Conservation (phyloP, 2,329 filamentous ascomycete species). For the Colletotrichum tropicale region DNA sequence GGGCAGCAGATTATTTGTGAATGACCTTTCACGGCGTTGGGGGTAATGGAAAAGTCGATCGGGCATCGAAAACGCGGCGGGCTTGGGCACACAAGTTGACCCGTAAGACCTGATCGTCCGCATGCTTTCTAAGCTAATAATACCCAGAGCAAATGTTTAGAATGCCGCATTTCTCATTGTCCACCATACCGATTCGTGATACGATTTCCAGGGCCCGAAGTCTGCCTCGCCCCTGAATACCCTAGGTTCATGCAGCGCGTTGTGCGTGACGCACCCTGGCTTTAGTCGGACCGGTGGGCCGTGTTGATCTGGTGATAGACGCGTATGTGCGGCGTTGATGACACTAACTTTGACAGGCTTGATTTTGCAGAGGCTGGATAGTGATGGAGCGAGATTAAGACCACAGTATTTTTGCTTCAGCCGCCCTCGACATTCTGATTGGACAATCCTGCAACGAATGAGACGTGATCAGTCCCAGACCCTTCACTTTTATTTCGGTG, state of each 20-base stretch:
- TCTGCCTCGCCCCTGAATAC: background rate
- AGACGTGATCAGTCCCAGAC: background rate
- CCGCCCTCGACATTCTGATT: background rate
- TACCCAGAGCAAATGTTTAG: background rate
- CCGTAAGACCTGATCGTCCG: constrained; percentile 13
- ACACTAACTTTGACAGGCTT: background rate
- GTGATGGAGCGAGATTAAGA: background rate
- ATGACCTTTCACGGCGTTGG: constrained; percentile 12
- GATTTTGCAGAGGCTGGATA: background rate
- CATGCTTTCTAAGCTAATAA: constrained; percentile 15
- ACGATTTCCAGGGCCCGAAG: background rate
- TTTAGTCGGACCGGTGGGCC: background rate
- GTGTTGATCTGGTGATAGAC: background rate
- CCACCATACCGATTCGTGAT: background rate
- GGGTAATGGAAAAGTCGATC: constrained; percentile 9
- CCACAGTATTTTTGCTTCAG: background rate
- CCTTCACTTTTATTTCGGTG: background rate
- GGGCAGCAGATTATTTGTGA: background rate
- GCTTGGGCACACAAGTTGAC: constrained; percentile 9
- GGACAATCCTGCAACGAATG: background rate
- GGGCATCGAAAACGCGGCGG: background rate
- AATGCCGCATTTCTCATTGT: background rate
- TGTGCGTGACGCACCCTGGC: background rate
- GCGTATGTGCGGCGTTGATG: background rate
- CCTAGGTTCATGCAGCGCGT: background rate